These are phyloP conservation scores for Termitomyces sp. DNA, from an alignment of 768 basidiomycete species.

Conservation along the genomic window DNA sequence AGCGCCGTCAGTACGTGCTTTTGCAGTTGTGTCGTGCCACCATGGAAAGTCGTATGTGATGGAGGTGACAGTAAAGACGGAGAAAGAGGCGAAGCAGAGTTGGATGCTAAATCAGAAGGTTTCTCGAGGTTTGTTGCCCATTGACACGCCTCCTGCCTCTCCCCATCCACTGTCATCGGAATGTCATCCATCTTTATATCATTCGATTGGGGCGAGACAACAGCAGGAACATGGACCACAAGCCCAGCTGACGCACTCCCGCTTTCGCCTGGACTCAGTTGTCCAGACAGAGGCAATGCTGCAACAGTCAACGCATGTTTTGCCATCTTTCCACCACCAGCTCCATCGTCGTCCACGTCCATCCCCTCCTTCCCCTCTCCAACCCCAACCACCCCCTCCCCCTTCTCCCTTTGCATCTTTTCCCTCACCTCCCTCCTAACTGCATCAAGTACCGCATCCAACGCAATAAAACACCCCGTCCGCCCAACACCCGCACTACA, in stretches of 20 bases:
- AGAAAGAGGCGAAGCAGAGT: not conserved
- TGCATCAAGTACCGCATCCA: conserved; percentile 82
- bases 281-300: not conserved
- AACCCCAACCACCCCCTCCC: not conserved
- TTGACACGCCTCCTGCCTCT: not conserved
- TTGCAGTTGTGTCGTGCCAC: not conserved
- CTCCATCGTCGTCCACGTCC: conserved; percentile 29
- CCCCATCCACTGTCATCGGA: not conserved
- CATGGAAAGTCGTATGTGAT: not conserved
- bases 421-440: conserved; percentile 54
- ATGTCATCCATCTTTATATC: not conserved
- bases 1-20: not conserved
- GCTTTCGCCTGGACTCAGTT: not conserved
- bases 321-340: not conserved
- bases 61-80: not conserved
- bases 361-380: conserved; percentile 14
- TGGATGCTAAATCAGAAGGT: not conserved
- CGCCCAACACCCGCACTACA: conserved; percentile 95
- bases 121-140: not conserved
- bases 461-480: conserved; percentile 90
- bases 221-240: not conserved
- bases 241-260: not conserved
- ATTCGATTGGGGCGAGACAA: not conserved
- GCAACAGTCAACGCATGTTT: not conserved
- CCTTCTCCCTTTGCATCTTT: conserved; percentile 2